These are phyloP conservation scores for Monosporascus sp. DNA, from an alignment of 2,329 filamentous ascomycete species.

Conservation along the genomic window DNA sequence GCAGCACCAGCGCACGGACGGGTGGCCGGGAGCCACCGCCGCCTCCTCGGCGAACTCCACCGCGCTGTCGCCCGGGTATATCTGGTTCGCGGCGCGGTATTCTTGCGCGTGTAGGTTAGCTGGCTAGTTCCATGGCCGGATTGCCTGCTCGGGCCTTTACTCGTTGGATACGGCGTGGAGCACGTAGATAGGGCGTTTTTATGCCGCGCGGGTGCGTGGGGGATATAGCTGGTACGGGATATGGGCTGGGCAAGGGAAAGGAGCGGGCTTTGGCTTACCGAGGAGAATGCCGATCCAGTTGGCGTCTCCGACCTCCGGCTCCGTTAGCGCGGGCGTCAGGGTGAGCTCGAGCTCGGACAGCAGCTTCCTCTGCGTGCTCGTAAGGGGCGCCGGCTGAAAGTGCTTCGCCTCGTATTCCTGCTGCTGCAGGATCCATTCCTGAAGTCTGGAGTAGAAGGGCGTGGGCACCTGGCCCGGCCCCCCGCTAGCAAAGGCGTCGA, in stretches of 20 bases:
- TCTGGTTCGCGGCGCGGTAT: conserved; percentile 22
- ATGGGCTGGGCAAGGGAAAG: background rate
- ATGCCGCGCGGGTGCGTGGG: background rate
- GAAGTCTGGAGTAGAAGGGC: conserved; percentile 16
- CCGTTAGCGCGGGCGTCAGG: conserved; percentile 9
- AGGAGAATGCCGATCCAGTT: conserved; percentile 38
- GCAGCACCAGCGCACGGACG: conserved; percentile 19
- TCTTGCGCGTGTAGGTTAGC: conserved; percentile 25
- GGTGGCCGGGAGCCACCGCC: background rate
- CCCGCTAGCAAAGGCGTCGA: background rate
- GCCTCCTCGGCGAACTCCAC: conserved; percentile 17
- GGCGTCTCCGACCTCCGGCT: conserved; percentile 19
- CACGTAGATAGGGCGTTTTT: background rate
- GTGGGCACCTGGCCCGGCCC: conserved; percentile 6
- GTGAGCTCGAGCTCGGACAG: conserved; percentile 34
- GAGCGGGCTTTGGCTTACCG: conserved; percentile 21
- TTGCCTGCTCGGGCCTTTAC: background rate
- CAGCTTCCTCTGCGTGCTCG: conserved; percentile 33
- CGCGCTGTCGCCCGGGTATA: background rate
- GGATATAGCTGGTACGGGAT: background rate
- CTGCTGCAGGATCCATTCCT: conserved; percentile 27
- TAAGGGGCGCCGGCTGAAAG: conserved; percentile 31
- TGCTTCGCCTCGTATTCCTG: conserved; percentile 29
- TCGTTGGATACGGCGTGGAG: too few relatives aligned
- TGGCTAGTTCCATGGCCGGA: conserved; percentile 10